Evolutionary conservation across 495 filamentous ascomycete genomes (phyloP).

Genomic region (Clohesyomyces aquaticus): DNA sequence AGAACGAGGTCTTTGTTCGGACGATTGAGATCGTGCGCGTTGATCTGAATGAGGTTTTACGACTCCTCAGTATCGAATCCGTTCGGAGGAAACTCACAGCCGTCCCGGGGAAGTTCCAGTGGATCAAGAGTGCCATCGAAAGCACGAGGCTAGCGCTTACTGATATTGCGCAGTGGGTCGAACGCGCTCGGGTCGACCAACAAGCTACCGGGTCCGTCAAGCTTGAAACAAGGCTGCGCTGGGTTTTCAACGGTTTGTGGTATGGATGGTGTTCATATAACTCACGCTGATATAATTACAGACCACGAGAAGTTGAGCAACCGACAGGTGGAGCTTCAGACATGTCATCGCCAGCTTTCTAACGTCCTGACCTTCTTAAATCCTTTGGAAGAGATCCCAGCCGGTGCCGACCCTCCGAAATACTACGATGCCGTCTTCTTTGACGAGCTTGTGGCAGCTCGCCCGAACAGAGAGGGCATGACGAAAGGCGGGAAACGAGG

Average conservation of each 20-base stretch:
- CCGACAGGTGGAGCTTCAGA: slow-evolving; percentile 17
- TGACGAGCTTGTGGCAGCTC: slow-evolving; percentile 15
- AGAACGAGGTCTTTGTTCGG: slow-evolving; percentile 34
- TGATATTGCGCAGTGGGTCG: slow-evolving; percentile 30
- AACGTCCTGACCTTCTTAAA: slow-evolving; percentile 21
- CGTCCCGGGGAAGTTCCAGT: slow-evolving; percentile 21
- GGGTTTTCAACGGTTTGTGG: slow-evolving; percentile 32
- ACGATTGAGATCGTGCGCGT: slow-evolving; percentile 20
- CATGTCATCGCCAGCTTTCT: slow-evolving; percentile 31
- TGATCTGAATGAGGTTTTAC: slow-evolving; percentile 22
- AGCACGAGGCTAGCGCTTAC: slow-evolving; percentile 20
- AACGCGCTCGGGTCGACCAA: slow-evolving; percentile 25
- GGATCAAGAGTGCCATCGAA: slow-evolving; percentile 19
- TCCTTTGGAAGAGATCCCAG: slow-evolving; percentile 15
- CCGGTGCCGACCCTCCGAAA: background rate
- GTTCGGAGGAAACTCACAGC: slow-evolving; percentile 11
- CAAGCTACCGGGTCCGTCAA: slow-evolving; percentile 19
- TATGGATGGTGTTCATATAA: too few species aligned
- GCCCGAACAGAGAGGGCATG: slow-evolving; percentile 11
- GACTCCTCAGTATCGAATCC: slow-evolving; percentile 10
- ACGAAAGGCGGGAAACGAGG: background rate
- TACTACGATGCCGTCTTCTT: slow-evolving; percentile 13
- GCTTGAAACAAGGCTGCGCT: slow-evolving; percentile 17
- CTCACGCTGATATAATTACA: too few species aligned
- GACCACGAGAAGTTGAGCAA: slow-evolving; percentile 31